Conservation (phyloP, 305 asterid genomes). For the Striga hermonthica region DNA sequence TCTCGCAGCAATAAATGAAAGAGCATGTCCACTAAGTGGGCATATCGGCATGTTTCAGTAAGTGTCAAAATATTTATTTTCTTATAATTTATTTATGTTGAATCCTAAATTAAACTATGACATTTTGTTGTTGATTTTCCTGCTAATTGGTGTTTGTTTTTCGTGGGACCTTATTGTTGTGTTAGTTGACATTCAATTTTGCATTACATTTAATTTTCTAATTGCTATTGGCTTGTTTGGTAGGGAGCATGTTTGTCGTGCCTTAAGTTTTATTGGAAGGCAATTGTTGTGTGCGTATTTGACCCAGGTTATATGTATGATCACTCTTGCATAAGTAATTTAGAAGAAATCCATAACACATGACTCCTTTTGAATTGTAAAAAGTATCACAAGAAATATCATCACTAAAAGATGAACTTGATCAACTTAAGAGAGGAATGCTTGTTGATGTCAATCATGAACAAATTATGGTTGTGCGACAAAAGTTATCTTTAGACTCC, state of each 20-base stretch:
- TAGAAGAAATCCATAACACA: constrained; percentile 92
- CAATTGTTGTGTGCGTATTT: constrained; percentile 28
- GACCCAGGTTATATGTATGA: constrained; percentile 87
- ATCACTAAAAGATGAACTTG: constrained; percentile 83
- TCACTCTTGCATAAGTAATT: constrained; percentile 95
- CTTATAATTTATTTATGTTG: constrained; percentile 1
- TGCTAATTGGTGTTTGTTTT: neutral
- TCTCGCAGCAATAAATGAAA: constrained; percentile 98
- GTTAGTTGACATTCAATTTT: constrained; percentile 20
- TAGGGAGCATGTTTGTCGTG: constrained; percentile 10
- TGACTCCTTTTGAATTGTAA: constrained; percentile 35
- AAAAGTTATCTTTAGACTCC: constrained; percentile 56
- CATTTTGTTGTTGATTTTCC: constrained; percentile 24
- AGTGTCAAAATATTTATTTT: constrained; percentile 37
- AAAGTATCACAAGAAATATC: constrained; percentile 96
- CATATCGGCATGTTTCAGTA: constrained; percentile 97
- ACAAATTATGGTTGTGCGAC: constrained; percentile 77
- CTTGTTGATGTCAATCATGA: constrained; percentile 77
- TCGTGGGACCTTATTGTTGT: neutral
- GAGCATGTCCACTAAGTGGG: constrained; percentile 97
- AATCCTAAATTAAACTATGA: neutral
- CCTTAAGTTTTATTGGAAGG: constrained; percentile 17
- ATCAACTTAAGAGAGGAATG: constrained; percentile 78
- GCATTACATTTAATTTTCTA: constrained; percentile 26
- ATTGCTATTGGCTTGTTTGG: constrained; percentile 22